These are phyloP conservation scores for Kodamaea suecica DNA, from an alignment of 1,139 yeast species.

Conservation along the genomic window DNA sequence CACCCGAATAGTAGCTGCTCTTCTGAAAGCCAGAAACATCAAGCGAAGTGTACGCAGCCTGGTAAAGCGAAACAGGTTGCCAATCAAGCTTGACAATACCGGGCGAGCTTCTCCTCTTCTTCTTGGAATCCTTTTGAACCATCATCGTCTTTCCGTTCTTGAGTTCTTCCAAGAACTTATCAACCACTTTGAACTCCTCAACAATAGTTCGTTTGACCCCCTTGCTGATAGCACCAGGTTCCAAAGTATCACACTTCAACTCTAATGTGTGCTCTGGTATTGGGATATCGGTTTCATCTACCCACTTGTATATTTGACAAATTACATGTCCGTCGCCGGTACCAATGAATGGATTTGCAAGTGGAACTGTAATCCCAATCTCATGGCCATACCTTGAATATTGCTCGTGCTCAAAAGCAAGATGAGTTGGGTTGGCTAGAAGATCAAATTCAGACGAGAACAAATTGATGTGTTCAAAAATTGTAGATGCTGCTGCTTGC, in stretches of 20 bases:
- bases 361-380: too few species aligned
- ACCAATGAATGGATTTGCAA: too few species aligned
- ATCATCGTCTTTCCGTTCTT: neutral
- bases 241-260: constrained; percentile 5
- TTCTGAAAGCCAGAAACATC: constrained; percentile 21
- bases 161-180: constrained; percentile 7
- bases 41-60: constrained; percentile 34
- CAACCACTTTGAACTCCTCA: constrained; percentile 11
- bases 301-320: constrained; percentile 6
- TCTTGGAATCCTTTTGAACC: neutral
- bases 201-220: constrained; percentile 7
- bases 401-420: too few species aligned
- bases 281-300: constrained; percentile 1
- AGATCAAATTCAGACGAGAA: too few species aligned
- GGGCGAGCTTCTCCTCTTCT: neutral
- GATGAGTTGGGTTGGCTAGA: too few species aligned
- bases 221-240: constrained; percentile 7
- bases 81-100: constrained; percentile 15
- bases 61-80: constrained; percentile 37
- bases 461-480: too few species aligned
- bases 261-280: constrained; percentile 3
- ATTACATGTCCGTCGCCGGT: neutral
- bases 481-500: too few species aligned
- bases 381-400: too few species aligned
- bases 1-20: constrained; percentile 23